Evolutionary conservation across 352 stramenopile genomes (phyloP).

Genomic region (Pythium rhizo-oryzae): DNA sequence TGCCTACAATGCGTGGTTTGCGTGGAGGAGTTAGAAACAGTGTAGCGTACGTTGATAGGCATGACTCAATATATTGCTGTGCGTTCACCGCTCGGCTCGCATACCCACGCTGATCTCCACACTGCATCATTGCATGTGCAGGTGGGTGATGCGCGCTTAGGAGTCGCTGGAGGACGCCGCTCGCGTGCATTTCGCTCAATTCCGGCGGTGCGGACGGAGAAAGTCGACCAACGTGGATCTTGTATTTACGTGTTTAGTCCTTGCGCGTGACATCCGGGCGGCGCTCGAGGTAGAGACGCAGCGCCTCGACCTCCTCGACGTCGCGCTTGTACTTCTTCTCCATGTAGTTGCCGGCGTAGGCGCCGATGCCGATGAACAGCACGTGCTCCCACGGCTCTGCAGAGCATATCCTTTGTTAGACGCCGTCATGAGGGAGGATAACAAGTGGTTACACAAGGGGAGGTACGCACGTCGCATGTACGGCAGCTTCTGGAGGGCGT

Average conservation of each 20-base stretch:
- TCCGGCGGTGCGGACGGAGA: conserved; percentile 15
- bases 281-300: conserved; percentile 74
- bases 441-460: background rate
- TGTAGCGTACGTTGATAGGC: no score
- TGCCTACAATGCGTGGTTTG: no score
- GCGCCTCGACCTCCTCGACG: conserved; percentile 74
- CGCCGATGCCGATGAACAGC: conserved; percentile 68
- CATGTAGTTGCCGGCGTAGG: conserved; percentile 57
- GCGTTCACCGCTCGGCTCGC: no score
- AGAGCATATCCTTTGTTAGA: background rate
- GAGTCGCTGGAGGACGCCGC: background rate
- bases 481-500: conserved; percentile 81
- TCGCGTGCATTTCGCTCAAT: background rate
- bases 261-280: conserved; percentile 51
- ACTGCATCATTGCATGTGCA: background rate
- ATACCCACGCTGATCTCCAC: no score
- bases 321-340: conserved; percentile 81
- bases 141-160: no score
- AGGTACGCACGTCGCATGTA: conserved; percentile 78
- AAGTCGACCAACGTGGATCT: background rate
- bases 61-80: no score
- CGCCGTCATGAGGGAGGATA: background rate
- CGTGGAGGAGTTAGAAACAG: no score
- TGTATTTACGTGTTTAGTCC: conserved; percentile 40
- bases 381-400: conserved; percentile 85